A percentile compares a stretch with the other conserved stretches of the same genome.
phyloP scores from a whole-genome alignment of 805 yeast genomes.

The Kazachstania bromeliacearum region DNA sequence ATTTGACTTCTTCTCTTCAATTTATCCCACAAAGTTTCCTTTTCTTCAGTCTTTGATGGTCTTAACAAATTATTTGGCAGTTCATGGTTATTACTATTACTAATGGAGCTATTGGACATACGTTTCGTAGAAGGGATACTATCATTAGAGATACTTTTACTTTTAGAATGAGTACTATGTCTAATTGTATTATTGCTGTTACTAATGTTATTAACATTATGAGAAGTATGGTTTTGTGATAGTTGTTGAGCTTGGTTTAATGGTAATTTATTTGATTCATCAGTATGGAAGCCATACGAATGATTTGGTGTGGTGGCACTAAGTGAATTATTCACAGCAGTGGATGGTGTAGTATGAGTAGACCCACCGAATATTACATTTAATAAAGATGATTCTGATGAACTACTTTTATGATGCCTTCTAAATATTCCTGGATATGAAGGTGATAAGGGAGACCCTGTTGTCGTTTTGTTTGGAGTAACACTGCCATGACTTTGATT shows the following conservation, averaged over 20 bases:
- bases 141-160: conserved; percentile 4
- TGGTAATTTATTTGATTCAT: too few species aligned
- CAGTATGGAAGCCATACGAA: too few species aligned
- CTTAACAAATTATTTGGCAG: neutral
- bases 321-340: neutral
- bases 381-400: conserved; percentile 44
- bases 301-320: neutral
- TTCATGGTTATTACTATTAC: neutral
- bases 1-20: conserved; percentile 22
- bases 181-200: neutral
- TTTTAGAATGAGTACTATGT: neutral
- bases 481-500: neutral
- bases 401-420: conserved; percentile 54
- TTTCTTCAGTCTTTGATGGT: conserved; percentile 18
- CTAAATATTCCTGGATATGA: conserved; percentile 43
- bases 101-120: neutral
- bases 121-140: neutral
- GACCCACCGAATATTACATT: conserved; percentile 28
- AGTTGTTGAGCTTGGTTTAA: neutral
- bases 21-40: conserved; percentile 23
- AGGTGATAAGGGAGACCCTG: conserved; percentile 24
- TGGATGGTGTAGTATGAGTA: conserved; percentile 7
- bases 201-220: conserved; percentile 3
- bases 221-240: conserved; percentile 1
- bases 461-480: conserved; percentile 8